phyloP scores from a whole-genome alignment of 768 basidiomycete genomes.

The Pleurotus eryngii region DNA sequence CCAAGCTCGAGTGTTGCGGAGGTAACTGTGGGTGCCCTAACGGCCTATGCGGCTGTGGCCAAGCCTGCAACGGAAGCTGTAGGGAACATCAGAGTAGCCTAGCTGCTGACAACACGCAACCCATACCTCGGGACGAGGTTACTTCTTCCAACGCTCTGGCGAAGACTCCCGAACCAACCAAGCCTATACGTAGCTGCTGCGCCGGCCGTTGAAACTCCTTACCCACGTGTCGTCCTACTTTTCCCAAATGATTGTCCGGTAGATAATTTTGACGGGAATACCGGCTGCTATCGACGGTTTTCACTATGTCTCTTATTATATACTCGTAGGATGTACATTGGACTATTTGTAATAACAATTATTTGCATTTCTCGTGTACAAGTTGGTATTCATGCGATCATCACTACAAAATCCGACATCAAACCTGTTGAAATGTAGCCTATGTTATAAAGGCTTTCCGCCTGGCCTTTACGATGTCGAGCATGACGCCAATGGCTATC shows the following conservation, averaged over 20 bases:
- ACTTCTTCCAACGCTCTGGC: neutral
- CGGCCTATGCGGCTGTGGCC: slow-evolving; percentile 53
- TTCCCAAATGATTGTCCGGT: neutral
- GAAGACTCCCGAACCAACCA: neutral
- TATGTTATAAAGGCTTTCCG: neutral
- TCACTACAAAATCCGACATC: no score
- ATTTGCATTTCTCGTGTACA: no score
- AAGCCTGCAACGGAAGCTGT: slow-evolving; percentile 54
- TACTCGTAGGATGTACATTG: no score
- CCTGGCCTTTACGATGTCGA: slow-evolving; percentile 33
- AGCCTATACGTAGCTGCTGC: neutral
- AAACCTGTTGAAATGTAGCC: no score
- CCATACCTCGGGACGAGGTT: neutral
- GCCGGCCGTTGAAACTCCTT: neutral
- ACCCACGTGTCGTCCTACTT: no score
- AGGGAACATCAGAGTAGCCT: slow-evolving; percentile 23
- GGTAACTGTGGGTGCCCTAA: slow-evolving; percentile 57
- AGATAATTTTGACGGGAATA: neutral
- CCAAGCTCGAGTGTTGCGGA: slow-evolving; percentile 67
- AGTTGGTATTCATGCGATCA: no score
- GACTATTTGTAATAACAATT: no score
- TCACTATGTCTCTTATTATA: no score
- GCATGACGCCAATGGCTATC: slow-evolving; percentile 38
- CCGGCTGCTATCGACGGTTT: no score
- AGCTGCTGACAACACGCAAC: neutral